phyloP scores from a whole-genome alignment of 441 rosid species.

The Aleurites moluccanus region DNA sequence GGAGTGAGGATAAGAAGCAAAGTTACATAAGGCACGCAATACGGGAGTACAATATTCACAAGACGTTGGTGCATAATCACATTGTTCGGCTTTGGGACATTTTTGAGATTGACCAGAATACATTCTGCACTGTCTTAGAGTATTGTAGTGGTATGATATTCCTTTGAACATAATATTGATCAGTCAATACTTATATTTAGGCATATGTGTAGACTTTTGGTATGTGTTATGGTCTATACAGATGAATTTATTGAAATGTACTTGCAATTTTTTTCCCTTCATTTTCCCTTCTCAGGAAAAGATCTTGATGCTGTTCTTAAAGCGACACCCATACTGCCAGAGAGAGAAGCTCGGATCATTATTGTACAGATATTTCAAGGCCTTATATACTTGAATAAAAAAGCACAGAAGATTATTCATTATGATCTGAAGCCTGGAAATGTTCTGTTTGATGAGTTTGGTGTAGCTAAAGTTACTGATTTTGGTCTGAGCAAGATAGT shows the following conservation, averaged over 20 bases:
- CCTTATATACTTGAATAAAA: slow-evolving; percentile 88
- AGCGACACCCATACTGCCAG: slow-evolving; percentile 88
- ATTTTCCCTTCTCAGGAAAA: slow-evolving; percentile 58
- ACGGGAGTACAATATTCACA: slow-evolving; percentile 96
- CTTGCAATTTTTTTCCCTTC: slow-evolving; percentile 10
- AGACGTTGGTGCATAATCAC: slow-evolving; percentile 95
- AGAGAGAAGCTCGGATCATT: slow-evolving; percentile 92
- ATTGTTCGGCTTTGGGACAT: slow-evolving; percentile 99
- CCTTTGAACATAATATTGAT: slow-evolving; percentile 10
- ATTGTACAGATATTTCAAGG: slow-evolving; percentile 97
- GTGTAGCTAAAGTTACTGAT: slow-evolving; percentile 97
- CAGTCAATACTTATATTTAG: slow-evolving; percentile 12
- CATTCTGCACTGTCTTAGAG: slow-evolving; percentile 98
- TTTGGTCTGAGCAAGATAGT: slow-evolving; percentile 99
- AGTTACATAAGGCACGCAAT: slow-evolving; percentile 95
- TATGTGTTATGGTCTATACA: slow-evolving; percentile 1
- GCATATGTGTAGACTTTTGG: slow-evolving; percentile 2
- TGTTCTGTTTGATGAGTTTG: slow-evolving; percentile 95
- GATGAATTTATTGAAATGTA: slow-evolving; percentile 15
- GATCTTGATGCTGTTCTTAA: slow-evolving; percentile 98
- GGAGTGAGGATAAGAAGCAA: slow-evolving; percentile 99
- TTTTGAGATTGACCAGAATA: slow-evolving; percentile 94
- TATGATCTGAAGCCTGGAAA: slow-evolving; percentile 99
- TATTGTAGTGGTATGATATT: slow-evolving; percentile 79
- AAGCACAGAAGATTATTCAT: slow-evolving; percentile 87